These are phyloP conservation scores for Cryptococcus jaspeensis DNA, from an alignment of 1,284 basidiomycete genomes.

Conservation along the genomic window DNA sequence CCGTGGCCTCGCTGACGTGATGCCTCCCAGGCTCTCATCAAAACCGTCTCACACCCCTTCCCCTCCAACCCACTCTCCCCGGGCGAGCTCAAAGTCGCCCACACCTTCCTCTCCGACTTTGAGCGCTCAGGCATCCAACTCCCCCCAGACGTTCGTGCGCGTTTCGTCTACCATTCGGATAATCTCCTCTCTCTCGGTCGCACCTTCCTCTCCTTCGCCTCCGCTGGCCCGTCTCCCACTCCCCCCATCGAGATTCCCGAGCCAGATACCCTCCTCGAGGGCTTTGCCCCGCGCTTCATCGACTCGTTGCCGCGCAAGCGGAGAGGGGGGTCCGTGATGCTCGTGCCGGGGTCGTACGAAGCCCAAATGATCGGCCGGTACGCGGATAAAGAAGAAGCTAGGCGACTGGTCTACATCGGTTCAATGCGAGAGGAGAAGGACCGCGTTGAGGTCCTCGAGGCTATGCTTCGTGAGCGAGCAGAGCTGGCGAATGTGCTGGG, in stretches of 20 bases:
- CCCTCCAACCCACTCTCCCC: constrained; percentile 34
- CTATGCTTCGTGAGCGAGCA: constrained; percentile 69
- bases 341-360: constrained; percentile 68
- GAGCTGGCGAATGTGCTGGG: constrained; percentile 80
- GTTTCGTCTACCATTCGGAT: constrained; percentile 88
- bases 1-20: constrained; percentile 1
- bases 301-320: constrained; percentile 56
- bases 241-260: constrained; percentile 45
- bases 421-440: constrained; percentile 57
- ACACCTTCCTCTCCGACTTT: constrained; percentile 94
- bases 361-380: constrained; percentile 89
- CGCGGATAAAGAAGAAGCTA: constrained; percentile 75
- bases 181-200: constrained; percentile 86
- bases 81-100: constrained; percentile 67
- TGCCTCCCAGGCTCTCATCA: constrained; percentile 38
- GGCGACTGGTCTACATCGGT: constrained; percentile 75
- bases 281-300: constrained; percentile 46
- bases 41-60: constrained; percentile 47
- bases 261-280: constrained; percentile 38
- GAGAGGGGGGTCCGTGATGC: constrained; percentile 7
- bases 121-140: constrained; percentile 95
- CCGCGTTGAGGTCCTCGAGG: constrained; percentile 63
- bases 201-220: constrained; percentile 70
- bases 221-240: constrained; percentile 26
- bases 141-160: constrained; percentile 69